These are phyloP conservation scores for Pachyrhizus erosus DNA, from an alignment of 306 rosid species.

Conservation along the genomic window DNA sequence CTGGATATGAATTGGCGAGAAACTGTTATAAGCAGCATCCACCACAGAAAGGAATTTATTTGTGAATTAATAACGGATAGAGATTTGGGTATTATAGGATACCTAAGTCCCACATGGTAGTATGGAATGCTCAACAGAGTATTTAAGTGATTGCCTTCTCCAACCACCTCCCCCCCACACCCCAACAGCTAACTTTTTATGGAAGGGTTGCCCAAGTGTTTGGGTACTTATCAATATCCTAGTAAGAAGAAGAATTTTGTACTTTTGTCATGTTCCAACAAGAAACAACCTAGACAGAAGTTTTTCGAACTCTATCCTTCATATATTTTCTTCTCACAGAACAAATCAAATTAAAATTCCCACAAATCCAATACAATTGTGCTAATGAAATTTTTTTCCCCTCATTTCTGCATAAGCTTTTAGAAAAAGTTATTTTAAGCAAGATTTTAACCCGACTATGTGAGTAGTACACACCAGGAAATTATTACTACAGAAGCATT, in stretches of 20 bases:
- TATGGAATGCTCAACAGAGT: no score
- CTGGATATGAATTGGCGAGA: background rate
- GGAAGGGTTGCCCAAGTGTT: no score
- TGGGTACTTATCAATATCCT: background rate
- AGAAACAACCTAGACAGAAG: background rate
- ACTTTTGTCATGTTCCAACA: background rate
- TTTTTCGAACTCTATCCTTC: background rate
- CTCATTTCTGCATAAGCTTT: constrained; percentile 8
- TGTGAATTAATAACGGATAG: background rate
- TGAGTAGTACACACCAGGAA: background rate
- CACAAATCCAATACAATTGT: background rate
- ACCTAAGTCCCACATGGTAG: no score
- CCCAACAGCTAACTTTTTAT: no score
- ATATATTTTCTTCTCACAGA: background rate
- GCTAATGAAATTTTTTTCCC: background rate
- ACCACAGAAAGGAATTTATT: background rate
- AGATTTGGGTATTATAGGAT: no score
- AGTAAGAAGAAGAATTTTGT: background rate
- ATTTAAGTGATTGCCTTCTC: no score
- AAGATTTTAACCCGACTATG: background rate
- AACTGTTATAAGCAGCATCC: background rate
- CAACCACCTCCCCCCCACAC: no score
- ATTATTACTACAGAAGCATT: background rate
- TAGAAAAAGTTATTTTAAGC: background rate
- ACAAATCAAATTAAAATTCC: constrained; percentile 11